Evolutionary conservation across 2,329 filamentous ascomycete genomes (phyloP).

Genomic region (Trichoderma arundinaceum): DNA sequence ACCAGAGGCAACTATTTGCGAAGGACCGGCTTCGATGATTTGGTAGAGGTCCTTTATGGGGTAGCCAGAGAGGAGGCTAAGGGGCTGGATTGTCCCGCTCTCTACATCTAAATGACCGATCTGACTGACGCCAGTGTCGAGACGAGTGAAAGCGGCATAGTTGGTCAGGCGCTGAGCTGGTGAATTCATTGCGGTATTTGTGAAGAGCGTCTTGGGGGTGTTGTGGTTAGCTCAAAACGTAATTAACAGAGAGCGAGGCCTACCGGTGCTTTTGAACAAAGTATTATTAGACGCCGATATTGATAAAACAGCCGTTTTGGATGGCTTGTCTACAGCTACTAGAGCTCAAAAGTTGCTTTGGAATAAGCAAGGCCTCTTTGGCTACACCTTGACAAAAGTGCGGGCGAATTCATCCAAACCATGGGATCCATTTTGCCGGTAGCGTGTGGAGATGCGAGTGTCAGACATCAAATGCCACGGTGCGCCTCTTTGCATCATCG

Average conservation of each 20-base stretch:
- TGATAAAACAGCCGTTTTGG: no score
- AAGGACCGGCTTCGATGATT: conserved; percentile 17
- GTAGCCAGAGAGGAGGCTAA: conserved; percentile 20
- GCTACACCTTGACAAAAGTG: neutral
- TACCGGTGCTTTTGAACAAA: neutral
- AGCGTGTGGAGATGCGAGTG: conserved; percentile 7
- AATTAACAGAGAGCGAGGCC: neutral
- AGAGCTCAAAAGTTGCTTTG: neutral
- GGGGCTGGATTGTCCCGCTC: neutral
- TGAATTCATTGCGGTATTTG: conserved; percentile 28
- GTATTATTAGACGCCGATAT: neutral
- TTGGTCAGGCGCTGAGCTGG: conserved; percentile 1
- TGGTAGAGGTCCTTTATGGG: conserved; percentile 8
- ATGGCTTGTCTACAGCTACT: neutral
- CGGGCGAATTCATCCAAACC: neutral
- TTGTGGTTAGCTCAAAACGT: neutral
- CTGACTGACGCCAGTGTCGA: neutral
- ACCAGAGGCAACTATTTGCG: conserved; percentile 7
- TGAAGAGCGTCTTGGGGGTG: neutral
- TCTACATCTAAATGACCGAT: conserved; percentile 14
- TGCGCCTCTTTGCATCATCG: neutral
- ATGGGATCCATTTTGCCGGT: conserved; percentile 1
- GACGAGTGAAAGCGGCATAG: conserved; percentile 18
- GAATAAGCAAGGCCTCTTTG: neutral
- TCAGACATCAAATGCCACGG: neutral